These are phyloP conservation scores for Zea mays DNA, from an alignment of 176 grass and related monocot genomes.

Conservation along the genomic window Zm-B73-REFERENCE-NAM-5.0 NC_050097.1:193348501-193349000, in stretches of 20 bases:
- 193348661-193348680: constrained; percentile 47
- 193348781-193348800: not conserved
- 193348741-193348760: not conserved
- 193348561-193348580: constrained; percentile 52
- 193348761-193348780: constrained; percentile 7
- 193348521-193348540: constrained; percentile 53
- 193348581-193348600: constrained; percentile 48
- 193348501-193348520: constrained; percentile 78
- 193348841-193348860: constrained; percentile 3
- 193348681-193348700: constrained; percentile 49
- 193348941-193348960: not conserved
- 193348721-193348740: constrained; percentile 21
- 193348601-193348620: constrained; percentile 42
- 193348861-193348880: constrained; percentile 6
- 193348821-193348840: constrained; percentile 9
- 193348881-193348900: not conserved
- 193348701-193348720: constrained; percentile 49
- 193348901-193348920: not conserved
- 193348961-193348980: not conserved
- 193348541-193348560: constrained; percentile 65
- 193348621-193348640: constrained; percentile 60
- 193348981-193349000: not conserved
- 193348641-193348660: constrained; percentile 63
- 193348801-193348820: not conserved
- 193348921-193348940: not conserved